phyloP scores from a whole-genome alignment of 805 yeast genomes.

The Pichia occidentalis region DNA sequence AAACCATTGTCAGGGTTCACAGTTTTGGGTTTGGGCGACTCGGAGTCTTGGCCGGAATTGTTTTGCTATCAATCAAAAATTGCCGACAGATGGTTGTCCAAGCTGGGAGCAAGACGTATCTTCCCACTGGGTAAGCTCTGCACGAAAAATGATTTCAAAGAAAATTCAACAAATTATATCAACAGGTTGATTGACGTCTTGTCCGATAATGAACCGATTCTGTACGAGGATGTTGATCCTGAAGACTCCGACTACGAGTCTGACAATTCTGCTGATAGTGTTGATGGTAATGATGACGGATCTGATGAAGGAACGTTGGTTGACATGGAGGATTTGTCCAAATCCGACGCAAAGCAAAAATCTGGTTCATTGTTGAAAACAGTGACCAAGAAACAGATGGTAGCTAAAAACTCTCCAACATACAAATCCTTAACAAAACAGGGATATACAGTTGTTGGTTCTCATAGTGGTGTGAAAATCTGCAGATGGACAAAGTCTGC shows the following conservation, averaged over 20 bases:
- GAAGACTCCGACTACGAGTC: constrained; percentile 14
- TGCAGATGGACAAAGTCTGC: constrained; percentile 97
- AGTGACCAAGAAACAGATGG: constrained; percentile 63
- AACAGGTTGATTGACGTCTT: constrained; percentile 52
- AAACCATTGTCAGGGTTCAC: constrained; percentile 67
- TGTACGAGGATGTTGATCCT: constrained; percentile 44
- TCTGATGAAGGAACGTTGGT: constrained; percentile 44
- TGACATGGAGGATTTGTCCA: constrained; percentile 66
- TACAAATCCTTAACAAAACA: constrained; percentile 83
- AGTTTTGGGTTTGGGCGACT: constrained; percentile 83
- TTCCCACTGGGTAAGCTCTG: constrained; percentile 83
- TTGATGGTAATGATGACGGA: constrained; percentile 16
- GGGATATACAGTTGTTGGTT: constrained; percentile 88
- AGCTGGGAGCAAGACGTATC: constrained; percentile 78
- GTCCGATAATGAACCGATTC: constrained; percentile 58
- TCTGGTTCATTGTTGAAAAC: constrained; percentile 23
- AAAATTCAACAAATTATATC: constrained; percentile 60
- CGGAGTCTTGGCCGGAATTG: constrained; percentile 69
- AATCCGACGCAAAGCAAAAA: constrained; percentile 13
- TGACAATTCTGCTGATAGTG: constrained; percentile 17
- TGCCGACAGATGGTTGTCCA: constrained; percentile 70
- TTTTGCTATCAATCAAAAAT: constrained; percentile 80
- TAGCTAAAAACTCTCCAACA: constrained; percentile 83
- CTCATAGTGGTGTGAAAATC: constrained; percentile 91
- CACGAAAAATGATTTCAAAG: constrained; percentile 56